Conservation (phyloP, 2,329 filamentous ascomycete genomes). For the Periconia macrospinosa region DNA sequence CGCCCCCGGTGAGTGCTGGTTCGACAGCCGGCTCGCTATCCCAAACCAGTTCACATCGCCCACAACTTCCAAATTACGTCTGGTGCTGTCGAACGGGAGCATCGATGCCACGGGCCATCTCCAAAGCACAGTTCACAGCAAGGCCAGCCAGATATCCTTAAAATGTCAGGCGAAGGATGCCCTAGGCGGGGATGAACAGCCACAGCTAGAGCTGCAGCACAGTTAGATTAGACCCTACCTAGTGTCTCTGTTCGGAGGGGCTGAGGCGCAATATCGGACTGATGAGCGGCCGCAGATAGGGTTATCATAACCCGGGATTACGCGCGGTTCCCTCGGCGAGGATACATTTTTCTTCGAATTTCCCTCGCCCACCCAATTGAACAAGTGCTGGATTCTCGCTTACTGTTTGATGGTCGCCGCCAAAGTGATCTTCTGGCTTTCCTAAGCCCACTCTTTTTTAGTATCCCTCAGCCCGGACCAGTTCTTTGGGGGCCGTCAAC, state of each 20-base stretch:
- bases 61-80: background rate
- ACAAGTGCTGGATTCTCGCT: background rate
- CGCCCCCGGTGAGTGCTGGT: background rate
- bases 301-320: background rate
- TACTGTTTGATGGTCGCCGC: background rate
- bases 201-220: background rate
- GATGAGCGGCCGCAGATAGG: background rate
- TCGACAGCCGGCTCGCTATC: background rate
- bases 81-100: background rate
- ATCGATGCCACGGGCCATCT: background rate
- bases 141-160: background rate
- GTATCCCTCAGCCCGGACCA: background rate
- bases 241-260: background rate
- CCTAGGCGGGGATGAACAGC: background rate
- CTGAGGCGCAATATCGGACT: background rate
- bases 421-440: background rate
- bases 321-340: background rate
- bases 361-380: background rate
- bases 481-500: background rate
- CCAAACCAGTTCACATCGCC: background rate
- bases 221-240: background rate
- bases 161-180: background rate
- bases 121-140: background rate
- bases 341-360: background rate
- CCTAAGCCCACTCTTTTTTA: background rate